Evolutionary conservation across 768 basidiomycete genomes (phyloP), one percentile per base, ranked within the genome.

Genomic region (Leccinum obscurum): DNA sequence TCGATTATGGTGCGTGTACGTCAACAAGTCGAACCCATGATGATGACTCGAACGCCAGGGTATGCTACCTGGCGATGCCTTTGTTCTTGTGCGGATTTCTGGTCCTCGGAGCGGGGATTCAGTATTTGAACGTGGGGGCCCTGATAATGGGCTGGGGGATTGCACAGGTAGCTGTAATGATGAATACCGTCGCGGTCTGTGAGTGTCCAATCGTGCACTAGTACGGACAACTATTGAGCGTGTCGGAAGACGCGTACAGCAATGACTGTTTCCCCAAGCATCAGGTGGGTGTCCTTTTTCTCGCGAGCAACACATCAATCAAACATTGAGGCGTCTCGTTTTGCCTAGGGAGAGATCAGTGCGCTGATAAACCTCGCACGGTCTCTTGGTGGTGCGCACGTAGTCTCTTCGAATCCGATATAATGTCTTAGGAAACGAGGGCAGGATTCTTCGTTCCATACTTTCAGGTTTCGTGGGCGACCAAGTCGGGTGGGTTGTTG

Each of bases 121-220:
- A 79, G 56, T 63, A 70, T 20, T 57, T 77, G 30, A 65, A 67
- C 4, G 60, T 72, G n/a, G 59, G 58, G 1, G 72, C 70, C 0
- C 32, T 79, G 34, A 66, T 82, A 6, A 58, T 82, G 30, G 80
- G 81, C 0, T 81, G 80, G 80, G 79, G 77, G 2, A 70, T 81
- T 35, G 79, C 77, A 0, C 71, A 74, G 60, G 56, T 71, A 2
- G 67, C 72, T 1, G 68, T 76, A 32, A 72, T 78, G 68, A 58
- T 80, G 62, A 75, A 72, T 52, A 80, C 79, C 1, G 79, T 78
- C 6, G 77, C 69, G 0, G 68, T 77, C 54, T 81, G 78, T 73
- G 57, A 30, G 70, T 62, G 56, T 62, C 61, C 13, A 13, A 24
- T 54, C 20, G 20, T 13, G 11, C n/a, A 4, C 22, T 32, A 30